Base-by-base conservation (phyloP, 139 green algal genomes). In the Penium margaritaceum region DNA sequence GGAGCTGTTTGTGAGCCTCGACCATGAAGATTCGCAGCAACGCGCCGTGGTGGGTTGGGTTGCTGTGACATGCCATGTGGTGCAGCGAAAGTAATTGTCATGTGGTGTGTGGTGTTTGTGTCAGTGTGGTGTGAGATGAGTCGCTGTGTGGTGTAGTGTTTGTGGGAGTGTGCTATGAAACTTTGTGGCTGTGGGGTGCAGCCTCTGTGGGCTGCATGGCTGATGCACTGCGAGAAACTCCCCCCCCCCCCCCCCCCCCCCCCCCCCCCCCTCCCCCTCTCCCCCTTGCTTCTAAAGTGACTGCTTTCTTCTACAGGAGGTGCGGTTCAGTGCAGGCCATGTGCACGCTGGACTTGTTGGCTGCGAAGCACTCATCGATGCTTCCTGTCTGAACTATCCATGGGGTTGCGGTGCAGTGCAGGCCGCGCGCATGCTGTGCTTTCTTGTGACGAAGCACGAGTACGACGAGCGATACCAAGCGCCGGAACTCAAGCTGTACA, bases 1-100 rank as follows among this genome's bases (percentile, higher is more conserved):
- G 37, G 71, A 78, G n/a, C 62, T 78, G 12, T 65, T 78, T 78
- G 62, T 75, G 41, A 75, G 41, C 38, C 63, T 78, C 29, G 71
- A 78, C 54, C 71, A 78, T 33, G 71, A 78, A 33, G 71, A 78
- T 63, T 27, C 37, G 32, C 21, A 54, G 17, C 70, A 76, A n/a
- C 46, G 70, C 53, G 36, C 70, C 43, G 53, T 32, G 37, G 70
- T 77, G 57, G 37, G 63, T n/a, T n/a, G n/a, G n/a, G n/a, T n/a
- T 1, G 44, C 44, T 24, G 30, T 60, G 51, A n/a, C 47, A 33
- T 58, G 47, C 47, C 47, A 32, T 55, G 2, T 54, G 1, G 46
- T 21, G 0, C 19, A 5, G 2, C 24, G 46, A 57, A 29, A 3
- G n/a, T 29, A 29, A 2, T 9, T 57, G 46, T 21, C 46, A 57